A percentile compares a stretch with the other conserved stretches of the same genome.
Conservation (phyloP, 129 eudicot genomes). For the carrot (Daucus carota) region DH1_v3.0 NC_030385.2:20914501-20915000, state of each 20-base stretch:
- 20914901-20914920: slow-evolving; percentile 89
- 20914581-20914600: slow-evolving; percentile 38
- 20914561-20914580: not conserved
- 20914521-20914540: not conserved
- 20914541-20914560: not conserved
- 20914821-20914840: slow-evolving; percentile 3
- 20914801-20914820: slow-evolving; percentile 3
- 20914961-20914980: not conserved
- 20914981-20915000: not conserved
- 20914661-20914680: slow-evolving; percentile 47
- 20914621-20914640: slow-evolving; percentile 90
- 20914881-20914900: slow-evolving; percentile 86
- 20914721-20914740: slow-evolving; percentile 71
- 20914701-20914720: slow-evolving; percentile 57
- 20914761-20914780: slow-evolving; percentile 71
- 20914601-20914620: slow-evolving; percentile 77
- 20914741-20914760: slow-evolving; percentile 76
- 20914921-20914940: slow-evolving; percentile 89
- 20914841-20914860: not conserved
- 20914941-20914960: slow-evolving; percentile 71
- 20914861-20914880: slow-evolving; percentile 78
- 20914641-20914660: slow-evolving; percentile 70
- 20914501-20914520: not conserved
- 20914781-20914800: slow-evolving; percentile 57
- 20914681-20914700: slow-evolving; percentile 19